Evolutionary conservation across 352 stramenopile genomes (phyloP).

Genomic region (Globisporangium nagaii): DNA sequence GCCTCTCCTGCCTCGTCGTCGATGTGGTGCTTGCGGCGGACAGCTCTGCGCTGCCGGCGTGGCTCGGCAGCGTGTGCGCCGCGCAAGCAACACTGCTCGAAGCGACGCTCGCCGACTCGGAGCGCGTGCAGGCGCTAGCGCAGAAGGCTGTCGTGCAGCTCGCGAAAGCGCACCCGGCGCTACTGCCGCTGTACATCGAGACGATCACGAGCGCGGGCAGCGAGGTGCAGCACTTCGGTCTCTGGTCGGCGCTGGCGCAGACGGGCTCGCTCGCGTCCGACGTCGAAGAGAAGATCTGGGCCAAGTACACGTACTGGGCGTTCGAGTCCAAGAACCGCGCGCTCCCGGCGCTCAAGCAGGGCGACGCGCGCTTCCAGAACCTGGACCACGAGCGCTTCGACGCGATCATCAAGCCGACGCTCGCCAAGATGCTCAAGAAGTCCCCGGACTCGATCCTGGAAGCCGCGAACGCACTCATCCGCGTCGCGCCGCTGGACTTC

Average conservation of each 20-base stretch:
- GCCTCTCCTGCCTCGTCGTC: conserved; percentile 51
- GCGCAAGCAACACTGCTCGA: conserved; percentile 55
- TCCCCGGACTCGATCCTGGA: conserved; percentile 74
- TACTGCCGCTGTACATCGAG: conserved; percentile 37
- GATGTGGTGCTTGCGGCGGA: conserved; percentile 19
- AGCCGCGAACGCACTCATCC: conserved; percentile 42
- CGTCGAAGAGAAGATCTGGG: conserved; percentile 42
- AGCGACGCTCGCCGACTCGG: conserved; percentile 37
- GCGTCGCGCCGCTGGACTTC: conserved; percentile 54
- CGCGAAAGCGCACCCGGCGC: conserved; percentile 31
- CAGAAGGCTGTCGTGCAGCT: conserved; percentile 39
- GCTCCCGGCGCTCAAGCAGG: conserved; percentile 25
- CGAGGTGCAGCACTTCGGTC: conserved; percentile 52
- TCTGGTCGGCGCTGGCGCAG: conserved; percentile 54
- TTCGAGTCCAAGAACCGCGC: conserved; percentile 71
- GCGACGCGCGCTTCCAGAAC: conserved; percentile 44
- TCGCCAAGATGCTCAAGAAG: conserved; percentile 81
- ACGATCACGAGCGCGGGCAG: conserved; percentile 18
- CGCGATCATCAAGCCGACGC: conserved; percentile 45
- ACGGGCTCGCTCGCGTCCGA: conserved; percentile 18
- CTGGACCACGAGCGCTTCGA: conserved; percentile 65
- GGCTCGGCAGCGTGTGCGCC: conserved; percentile 41
- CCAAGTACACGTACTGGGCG: conserved; percentile 61
- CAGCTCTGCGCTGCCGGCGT: conserved; percentile 15
- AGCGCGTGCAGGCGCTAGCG: conserved; percentile 36